Evolutionary conservation across 495 filamentous ascomycete genomes (phyloP).

Genomic region (Penicillium mononematosum): DNA sequence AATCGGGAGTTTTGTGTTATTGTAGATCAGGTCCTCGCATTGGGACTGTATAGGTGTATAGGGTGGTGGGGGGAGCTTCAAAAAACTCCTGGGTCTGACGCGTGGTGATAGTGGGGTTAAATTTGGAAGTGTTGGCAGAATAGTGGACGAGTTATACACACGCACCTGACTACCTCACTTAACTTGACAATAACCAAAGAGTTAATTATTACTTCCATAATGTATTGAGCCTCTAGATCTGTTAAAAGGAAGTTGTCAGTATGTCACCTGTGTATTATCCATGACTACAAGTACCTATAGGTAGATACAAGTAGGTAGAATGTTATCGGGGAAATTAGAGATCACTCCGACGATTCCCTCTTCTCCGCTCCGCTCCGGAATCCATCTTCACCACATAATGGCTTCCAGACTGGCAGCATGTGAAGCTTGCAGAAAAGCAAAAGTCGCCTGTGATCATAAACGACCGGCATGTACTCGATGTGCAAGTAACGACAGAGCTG

Average conservation of each 20-base stretch:
- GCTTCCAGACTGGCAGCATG: constrained; percentile 34
- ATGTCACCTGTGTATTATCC: not conserved
- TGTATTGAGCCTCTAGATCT: not conserved
- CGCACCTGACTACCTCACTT: not conserved
- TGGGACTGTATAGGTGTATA: constrained; percentile 16
- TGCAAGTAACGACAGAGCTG: constrained; percentile 21
- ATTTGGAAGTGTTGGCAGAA: not conserved
- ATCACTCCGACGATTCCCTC: constrained; percentile 4
- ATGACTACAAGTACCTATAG: not conserved
- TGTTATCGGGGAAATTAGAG: not conserved
- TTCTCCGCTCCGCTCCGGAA: constrained; percentile 17
- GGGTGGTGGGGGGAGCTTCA: constrained; percentile 22
- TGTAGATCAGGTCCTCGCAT: constrained; percentile 6
- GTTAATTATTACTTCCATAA: not conserved
- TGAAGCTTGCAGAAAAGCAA: constrained; percentile 43
- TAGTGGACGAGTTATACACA: not conserved
- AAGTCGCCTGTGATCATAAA: constrained; percentile 43
- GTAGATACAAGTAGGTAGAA: not conserved
- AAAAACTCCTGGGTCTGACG: constrained; percentile 11
- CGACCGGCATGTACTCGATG: constrained; percentile 43
- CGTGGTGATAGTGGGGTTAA: constrained; percentile 11
- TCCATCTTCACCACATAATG: constrained; percentile 21
- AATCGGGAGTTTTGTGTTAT: not conserved
- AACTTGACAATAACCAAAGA: not conserved
- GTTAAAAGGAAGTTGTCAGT: not conserved